A percentile compares a stretch with the other conserved stretches of the same genome.
Conservation (phyloP, 345 rosid species). For the Gossypium turneri region DNA sequence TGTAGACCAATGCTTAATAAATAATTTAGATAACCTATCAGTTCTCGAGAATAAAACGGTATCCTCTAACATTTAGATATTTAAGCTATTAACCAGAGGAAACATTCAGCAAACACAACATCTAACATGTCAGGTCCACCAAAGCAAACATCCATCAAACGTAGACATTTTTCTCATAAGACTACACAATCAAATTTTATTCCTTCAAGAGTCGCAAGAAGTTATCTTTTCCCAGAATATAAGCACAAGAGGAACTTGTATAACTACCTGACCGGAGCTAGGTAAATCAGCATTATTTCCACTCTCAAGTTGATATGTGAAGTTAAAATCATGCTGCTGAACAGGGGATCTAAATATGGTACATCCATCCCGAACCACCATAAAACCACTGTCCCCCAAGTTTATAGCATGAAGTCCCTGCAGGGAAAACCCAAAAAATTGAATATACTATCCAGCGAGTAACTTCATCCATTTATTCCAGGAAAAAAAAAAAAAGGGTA, state of each 20-base stretch:
- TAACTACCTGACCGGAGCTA: conserved; percentile 81
- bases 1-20: neutral
- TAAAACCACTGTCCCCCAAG: conserved; percentile 96
- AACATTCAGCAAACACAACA: neutral
- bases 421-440: conserved; percentile 5
- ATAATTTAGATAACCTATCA: conserved; percentile 2
- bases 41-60: neutral
- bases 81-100: neutral
- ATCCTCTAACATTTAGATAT: neutral
- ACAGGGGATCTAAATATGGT: conserved; percentile 89
- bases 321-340: conserved; percentile 94
- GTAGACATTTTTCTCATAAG: neutral
- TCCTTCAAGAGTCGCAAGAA: neutral
- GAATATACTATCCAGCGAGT: neutral
- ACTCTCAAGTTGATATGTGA: conserved; percentile 87
- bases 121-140: neutral
- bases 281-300: conserved; percentile 85
- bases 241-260: neutral
- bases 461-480: neutral
- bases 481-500: neutral
- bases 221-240: neutral
- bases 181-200: neutral
- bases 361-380: conserved; percentile 93
- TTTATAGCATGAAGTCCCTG: conserved; percentile 80
- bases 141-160: neutral